Evolutionary conservation across 306 rosid species (phyloP), one percentile per base, ranked within the genome.

Genomic region (Quercus aquifolioides): DNA sequence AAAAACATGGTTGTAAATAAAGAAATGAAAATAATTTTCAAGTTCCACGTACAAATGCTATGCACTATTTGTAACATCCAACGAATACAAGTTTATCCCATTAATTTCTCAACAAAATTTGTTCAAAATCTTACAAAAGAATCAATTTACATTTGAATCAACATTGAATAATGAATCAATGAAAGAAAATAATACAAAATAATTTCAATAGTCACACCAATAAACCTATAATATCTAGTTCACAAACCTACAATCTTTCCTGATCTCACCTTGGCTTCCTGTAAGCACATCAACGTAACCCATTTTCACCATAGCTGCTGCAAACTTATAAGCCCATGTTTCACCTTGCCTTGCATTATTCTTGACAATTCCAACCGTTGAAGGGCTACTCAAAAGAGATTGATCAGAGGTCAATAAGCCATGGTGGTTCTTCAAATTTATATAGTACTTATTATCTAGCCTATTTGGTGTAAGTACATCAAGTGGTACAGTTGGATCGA

Each of bases 391-490:
- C 38, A 49, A 51, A 51, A 71, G 75, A 15, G 58, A 46, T 55
- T 71, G 75, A 51, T 71, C 75, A 25, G 75, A 71, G 7, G 75
- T 71, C 75, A 71, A n/a, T 28, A 71, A 18, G 8, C 75, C 75
- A 35, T 51, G 31, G 23, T 25, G 35, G 6, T 71, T 43, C 58
- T 71, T 49, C 75, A 71, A 46, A 25, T 49, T 30, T 13, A 1
- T 49, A 14, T 71, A 71, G 28, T 71, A 71, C 33, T 71, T 71
- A 55, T 71, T 71, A 15, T 71, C 75, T 0, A 71, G 35, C 75
- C 12, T 7, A 19, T 49, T 51, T 46, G 75, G 60, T 25, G 58
- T 71, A 21, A 49, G 33, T 46, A 71, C 57, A 46, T 71, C 75
- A 41, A 49, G 60, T 33, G 84, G 68, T 31, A 74, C 69, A 0